phyloP scores from a whole-genome alignment of 1,139 yeast genomes.

The Pichia sp. region DNA sequence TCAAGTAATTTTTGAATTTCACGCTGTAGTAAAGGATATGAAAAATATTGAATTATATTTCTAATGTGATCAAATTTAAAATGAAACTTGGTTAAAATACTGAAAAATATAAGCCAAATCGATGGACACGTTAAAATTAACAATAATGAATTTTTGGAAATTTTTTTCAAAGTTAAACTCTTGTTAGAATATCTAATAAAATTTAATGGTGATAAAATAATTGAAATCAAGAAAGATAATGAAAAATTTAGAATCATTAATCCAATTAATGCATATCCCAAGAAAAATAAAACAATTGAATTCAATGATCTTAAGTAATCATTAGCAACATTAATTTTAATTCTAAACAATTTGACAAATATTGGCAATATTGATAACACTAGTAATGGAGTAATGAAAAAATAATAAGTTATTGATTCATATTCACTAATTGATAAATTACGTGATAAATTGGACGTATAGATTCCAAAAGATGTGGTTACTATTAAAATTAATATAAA shows the following conservation, averaged over 20 bases:
- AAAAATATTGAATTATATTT: conserved; percentile 27
- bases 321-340: conserved; percentile 6
- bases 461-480: conserved; percentile 18
- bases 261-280: conserved; percentile 67
- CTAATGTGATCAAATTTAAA: conserved; percentile 25
- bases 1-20: conserved; percentile 29
- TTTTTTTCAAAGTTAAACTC: background rate
- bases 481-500: conserved; percentile 12
- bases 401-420: conserved; percentile 4
- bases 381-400: conserved; percentile 6
- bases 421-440: background rate
- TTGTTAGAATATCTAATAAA: conserved; percentile 42
- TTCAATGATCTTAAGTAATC: conserved; percentile 35
- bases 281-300: conserved; percentile 35
- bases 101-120: conserved; percentile 23
- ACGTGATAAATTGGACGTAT: conserved; percentile 8
- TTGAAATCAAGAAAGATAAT: conserved; percentile 64
- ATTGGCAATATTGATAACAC: conserved; percentile 8
- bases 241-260: conserved; percentile 80
- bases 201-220: conserved; percentile 65
- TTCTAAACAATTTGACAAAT: background rate
- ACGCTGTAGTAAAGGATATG: conserved; percentile 12
- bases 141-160: conserved; percentile 17
- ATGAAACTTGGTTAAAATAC: conserved; percentile 18
- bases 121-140: conserved; percentile 28